Percentiles rank a stretch among this genome's conserved stretches.
Conservation (phyloP, 2,329 filamentous ascomycete genomes). For the Aspergillus proliferans region DNA sequence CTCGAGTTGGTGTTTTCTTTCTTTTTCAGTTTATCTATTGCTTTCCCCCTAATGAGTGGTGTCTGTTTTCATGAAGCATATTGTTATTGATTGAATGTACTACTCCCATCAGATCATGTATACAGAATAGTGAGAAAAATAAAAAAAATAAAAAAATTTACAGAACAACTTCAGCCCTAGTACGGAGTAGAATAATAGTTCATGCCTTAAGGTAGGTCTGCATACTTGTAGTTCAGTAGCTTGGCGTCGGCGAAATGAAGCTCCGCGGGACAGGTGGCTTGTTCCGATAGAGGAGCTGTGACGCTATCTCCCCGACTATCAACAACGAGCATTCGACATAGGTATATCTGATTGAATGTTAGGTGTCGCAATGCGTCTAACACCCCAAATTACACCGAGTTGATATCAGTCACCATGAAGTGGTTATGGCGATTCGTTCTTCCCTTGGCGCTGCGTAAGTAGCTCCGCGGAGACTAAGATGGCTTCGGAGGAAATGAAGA, state of each 20-base stretch:
- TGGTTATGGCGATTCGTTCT: conserved; percentile 24
- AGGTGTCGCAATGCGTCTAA: conserved; percentile 31
- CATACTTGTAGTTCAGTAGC: neutral
- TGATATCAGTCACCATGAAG: conserved; percentile 29
- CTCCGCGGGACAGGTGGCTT: conserved; percentile 36
- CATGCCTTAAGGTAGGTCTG: neutral
- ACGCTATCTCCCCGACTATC: neutral
- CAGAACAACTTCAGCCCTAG: neutral
- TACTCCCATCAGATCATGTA: conserved; percentile 25
- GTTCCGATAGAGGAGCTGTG: conserved; percentile 11
- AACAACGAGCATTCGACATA: neutral
- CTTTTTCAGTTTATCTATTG: conserved; percentile 3
- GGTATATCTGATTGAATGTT: conserved; percentile 5
- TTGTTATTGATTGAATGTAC: conserved; percentile 16
- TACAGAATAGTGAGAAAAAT: conserved; percentile 18
- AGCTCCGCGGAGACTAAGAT: conserved; percentile 2
- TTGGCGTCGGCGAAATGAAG: conserved; percentile 27
- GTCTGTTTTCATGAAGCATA: conserved; percentile 25
- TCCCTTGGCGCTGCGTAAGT: conserved; percentile 31
- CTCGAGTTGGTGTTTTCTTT: conserved; percentile 4
- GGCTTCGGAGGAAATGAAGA: conserved; percentile 2
- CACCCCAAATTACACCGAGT: conserved; percentile 10
- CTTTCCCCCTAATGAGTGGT: neutral
- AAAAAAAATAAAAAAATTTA: neutral
- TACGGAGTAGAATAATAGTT: too few species aligned